Evolutionary conservation across 208 protist species (phyloP), one percentile per base, ranked within the genome.

Genomic region (Balamuthia mandrillaris): DNA sequence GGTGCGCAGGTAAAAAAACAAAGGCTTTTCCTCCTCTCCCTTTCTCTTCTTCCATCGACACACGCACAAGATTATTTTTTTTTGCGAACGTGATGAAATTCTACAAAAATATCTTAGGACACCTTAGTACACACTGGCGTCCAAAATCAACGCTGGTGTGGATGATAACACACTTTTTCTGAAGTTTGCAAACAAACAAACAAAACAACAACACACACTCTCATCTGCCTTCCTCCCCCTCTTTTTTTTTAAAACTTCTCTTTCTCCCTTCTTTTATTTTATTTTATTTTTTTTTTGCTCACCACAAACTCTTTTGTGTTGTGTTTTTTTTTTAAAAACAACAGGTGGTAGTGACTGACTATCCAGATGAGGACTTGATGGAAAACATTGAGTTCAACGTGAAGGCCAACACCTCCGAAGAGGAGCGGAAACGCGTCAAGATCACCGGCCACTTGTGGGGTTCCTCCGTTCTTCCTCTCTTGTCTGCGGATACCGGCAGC

Each of bases 331-430:
- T n/a, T n/a, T n/a, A n/a, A n/a, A n/a, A n/a, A n/a, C 6, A 14
- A 9, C 35, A 78, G 68, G 68, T 78, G n/a, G 77, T 84, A 27
- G 60, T 84, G 41, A 84, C 77, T 6, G 86, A 88, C 41, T 88
- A 88, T 35, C 86, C 86, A 24, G 86, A 88, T 9, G 24, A 81
- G 21, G 51, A 56, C 5, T 60, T 88, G 14, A 81, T 88, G 31
- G 37, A 60, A 42, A 88, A 88, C 39, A 27, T 88, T 42, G 0
- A 81, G 21, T 54, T 85, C 14, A 88, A 88, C 58, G 33, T 84
- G 35, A 14, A 41, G 27, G 49, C 47, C 60, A 84, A 84, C 52
- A 84, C 42, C 6, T 52, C 77, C 14, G 29, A 5, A 29, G 31
- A 37, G 52, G 39, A 72, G 52, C 41, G 37, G 14, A 33, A 84